Evolutionary conservation across 2,329 filamentous ascomycete genomes (phyloP).

Genomic region (Amylocarpus encephaloides): DNA sequence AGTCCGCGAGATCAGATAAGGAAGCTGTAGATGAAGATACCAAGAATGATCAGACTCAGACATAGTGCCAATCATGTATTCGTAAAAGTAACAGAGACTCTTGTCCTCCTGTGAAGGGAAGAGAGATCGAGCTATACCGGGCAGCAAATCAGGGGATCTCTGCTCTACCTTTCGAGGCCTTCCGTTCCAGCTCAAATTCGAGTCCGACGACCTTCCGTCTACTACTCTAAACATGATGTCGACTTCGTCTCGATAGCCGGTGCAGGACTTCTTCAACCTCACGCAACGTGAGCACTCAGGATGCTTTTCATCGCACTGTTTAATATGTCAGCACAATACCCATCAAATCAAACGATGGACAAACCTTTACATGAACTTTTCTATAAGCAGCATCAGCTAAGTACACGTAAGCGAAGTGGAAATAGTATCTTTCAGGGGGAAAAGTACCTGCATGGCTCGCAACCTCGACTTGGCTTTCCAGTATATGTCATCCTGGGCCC

Average conservation of each 20-base stretch:
- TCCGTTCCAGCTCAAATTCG: background rate
- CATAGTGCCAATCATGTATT: constrained; percentile 5
- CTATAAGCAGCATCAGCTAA: no score
- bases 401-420: no score
- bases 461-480: no score
- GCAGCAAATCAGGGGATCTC: background rate
- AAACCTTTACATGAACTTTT: no score
- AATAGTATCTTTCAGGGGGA: no score
- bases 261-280: constrained; percentile 8
- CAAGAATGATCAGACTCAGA: constrained; percentile 9
- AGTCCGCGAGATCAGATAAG: constrained; percentile 6
- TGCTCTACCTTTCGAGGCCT: background rate
- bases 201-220: background rate
- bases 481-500: no score
- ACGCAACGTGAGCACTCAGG: constrained; percentile 13
- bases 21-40: constrained; percentile 14
- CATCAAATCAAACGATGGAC: no score
- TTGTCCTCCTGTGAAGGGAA: constrained; percentile 6
- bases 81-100: constrained; percentile 11
- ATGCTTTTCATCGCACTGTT: constrained; percentile 14
- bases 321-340: no score
- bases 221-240: constrained; percentile 13
- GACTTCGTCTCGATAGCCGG: constrained; percentile 13
- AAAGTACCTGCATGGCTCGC: no score
- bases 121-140: background rate